phyloP scores from a whole-genome alignment of 1,284 basidiomycete genomes.

The Trametes hirsuta region DNA sequence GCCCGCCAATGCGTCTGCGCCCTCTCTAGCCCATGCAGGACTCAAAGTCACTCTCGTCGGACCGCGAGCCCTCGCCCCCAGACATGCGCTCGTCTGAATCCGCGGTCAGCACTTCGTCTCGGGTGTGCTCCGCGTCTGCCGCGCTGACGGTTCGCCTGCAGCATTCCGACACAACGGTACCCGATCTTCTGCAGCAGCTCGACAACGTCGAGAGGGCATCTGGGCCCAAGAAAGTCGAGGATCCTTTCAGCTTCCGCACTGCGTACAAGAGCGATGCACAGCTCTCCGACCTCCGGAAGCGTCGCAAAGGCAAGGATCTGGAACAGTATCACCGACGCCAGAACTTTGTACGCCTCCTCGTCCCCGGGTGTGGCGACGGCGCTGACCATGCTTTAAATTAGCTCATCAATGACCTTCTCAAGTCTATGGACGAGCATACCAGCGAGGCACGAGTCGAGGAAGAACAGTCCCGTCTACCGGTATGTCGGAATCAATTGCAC shows the following conservation, averaged over 20 bases:
- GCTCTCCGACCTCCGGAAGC: slow-evolving; percentile 59
- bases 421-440: slow-evolving; percentile 87
- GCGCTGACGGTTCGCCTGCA: slow-evolving; percentile 20
- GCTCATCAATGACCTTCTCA: slow-evolving; percentile 84
- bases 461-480: slow-evolving; percentile 65
- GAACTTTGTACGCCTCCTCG: slow-evolving; percentile 61
- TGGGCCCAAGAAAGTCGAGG: slow-evolving; percentile 30
- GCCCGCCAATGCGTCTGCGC: slow-evolving; percentile 7
- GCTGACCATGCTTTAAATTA: slow-evolving; percentile 33
- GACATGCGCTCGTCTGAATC: slow-evolving; percentile 2
- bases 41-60: slow-evolving; percentile 1
- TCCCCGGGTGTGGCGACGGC: background rate
- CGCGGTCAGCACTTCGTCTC: slow-evolving; percentile 2
- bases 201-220: slow-evolving; percentile 34
- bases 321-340: slow-evolving; percentile 81
- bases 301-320: slow-evolving; percentile 63
- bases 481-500: slow-evolving; percentile 37
- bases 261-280: slow-evolving; percentile 63
- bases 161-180: slow-evolving; percentile 32
- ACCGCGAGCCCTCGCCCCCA: background rate
- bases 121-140: background rate
- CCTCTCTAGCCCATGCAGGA: slow-evolving; percentile 17
- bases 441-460: slow-evolving; percentile 71
- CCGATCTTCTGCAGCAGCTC: slow-evolving; percentile 25
- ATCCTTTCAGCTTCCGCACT: slow-evolving; percentile 65